Percentiles rank a stretch among this genome's conserved stretches.
These are phyloP conservation scores for Colletotrichum sansevieriae DNA, from an alignment of 2,329 filamentous ascomycete species.

Conservation along the genomic window DNA sequence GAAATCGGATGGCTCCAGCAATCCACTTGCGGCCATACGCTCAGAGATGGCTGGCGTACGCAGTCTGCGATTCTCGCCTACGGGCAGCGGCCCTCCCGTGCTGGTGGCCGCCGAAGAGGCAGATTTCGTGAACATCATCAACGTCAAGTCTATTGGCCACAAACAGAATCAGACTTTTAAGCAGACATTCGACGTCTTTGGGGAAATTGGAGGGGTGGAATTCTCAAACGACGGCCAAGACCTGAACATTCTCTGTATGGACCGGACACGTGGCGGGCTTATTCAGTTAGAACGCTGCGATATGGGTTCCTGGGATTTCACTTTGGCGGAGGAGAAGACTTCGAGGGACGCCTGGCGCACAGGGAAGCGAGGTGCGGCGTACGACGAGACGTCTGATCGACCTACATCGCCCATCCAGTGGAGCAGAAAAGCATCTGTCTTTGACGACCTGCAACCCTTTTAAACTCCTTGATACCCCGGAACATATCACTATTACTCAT, in stretches of 20 bases:
- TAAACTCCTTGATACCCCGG: constrained; percentile 37
- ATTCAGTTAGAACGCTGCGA: constrained; percentile 70
- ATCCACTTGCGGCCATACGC: constrained; percentile 66
- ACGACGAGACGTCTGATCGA: not conserved
- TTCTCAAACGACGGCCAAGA: constrained; percentile 77
- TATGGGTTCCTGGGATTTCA: constrained; percentile 43
- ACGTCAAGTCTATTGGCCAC: constrained; percentile 72
- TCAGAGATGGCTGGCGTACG: constrained; percentile 78
- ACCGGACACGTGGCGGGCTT: constrained; percentile 75
- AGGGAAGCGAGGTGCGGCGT: constrained; percentile 1
- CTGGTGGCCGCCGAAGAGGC: constrained; percentile 82
- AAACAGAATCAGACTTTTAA: constrained; percentile 49
- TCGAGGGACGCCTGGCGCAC: constrained; percentile 26
- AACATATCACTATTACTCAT: constrained; percentile 13
- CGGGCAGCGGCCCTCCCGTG: constrained; percentile 75
- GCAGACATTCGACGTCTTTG: constrained; percentile 81
- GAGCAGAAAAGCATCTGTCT: constrained; percentile 17
- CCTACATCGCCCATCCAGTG: not conserved
- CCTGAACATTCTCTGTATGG: constrained; percentile 77
- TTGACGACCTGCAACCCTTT: constrained; percentile 46
- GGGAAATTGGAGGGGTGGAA: constrained; percentile 77
- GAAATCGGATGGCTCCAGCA: constrained; percentile 61
- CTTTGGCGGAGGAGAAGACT: constrained; percentile 4
- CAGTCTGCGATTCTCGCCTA: constrained; percentile 78
- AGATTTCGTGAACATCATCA: constrained; percentile 78